Conservation (phyloP, 208 protist species). For the Trichomonas vaginalis region DNA sequence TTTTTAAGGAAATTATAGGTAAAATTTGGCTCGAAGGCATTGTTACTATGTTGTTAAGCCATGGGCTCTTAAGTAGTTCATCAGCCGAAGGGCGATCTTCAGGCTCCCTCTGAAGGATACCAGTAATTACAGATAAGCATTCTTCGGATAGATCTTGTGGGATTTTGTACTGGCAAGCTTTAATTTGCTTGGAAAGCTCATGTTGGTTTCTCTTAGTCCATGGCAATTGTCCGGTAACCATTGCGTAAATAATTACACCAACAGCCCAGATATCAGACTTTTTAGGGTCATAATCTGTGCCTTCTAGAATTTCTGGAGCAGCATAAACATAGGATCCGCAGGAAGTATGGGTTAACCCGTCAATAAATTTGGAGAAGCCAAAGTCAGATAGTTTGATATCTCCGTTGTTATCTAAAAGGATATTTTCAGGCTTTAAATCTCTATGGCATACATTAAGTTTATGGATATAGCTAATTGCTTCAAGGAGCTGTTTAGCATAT, state of each 20-base stretch:
- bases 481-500: not conserved
- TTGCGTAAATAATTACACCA: not conserved
- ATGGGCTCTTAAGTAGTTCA: no score
- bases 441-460: not conserved
- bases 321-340: not conserved
- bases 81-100: not conserved
- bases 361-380: slow-evolving; percentile 43
- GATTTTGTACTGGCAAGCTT: not conserved
- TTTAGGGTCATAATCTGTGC: not conserved
- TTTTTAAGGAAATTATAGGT: not conserved
- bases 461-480: not conserved
- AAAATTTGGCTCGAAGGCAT: no score
- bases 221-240: not conserved
- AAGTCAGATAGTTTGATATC: slow-evolving; percentile 97
- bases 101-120: not conserved
- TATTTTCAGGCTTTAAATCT: slow-evolving; percentile 48
- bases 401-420: slow-evolving; percentile 46
- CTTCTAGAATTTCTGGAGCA: not conserved
- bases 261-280: not conserved
- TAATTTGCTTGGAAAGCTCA: not conserved
- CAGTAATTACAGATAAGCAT: not conserved
- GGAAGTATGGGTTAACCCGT: not conserved
- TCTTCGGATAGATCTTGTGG: not conserved
- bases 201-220: not conserved
- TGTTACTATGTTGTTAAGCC: no score